phyloP scores from a whole-genome alignment of 805 yeast species.

The Wickerhamiella lipophila region DNA sequence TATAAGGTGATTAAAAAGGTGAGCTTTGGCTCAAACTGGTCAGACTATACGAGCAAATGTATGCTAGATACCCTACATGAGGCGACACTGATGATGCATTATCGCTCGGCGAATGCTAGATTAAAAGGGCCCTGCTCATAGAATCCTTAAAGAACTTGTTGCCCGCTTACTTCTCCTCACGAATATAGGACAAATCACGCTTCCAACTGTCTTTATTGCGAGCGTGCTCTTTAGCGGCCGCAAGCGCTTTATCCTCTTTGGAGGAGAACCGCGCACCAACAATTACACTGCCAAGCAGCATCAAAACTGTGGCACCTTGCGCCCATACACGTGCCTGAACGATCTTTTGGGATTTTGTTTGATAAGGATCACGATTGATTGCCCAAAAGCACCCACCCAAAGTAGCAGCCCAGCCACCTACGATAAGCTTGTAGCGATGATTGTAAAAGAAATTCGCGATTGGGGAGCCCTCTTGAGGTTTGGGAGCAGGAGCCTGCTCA shows the following conservation, averaged over 20 bases:
- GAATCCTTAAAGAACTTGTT: neutral
- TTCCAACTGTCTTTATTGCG: conserved; percentile 2
- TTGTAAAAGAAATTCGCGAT: conserved; percentile 7
- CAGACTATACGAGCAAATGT: too few relatives aligned
- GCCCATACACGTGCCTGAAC: conserved; percentile 91
- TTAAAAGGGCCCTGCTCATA: too few relatives aligned
- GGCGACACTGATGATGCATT: too few relatives aligned
- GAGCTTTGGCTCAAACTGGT: too few relatives aligned
- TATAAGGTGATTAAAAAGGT: too few relatives aligned
- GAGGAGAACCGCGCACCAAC: conserved; percentile 15
- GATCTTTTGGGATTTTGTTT: conserved; percentile 67
- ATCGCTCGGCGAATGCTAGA: too few relatives aligned
- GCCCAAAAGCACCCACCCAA: conserved; percentile 67
- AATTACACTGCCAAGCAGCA: conserved; percentile 40
- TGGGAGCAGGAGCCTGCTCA: neutral
- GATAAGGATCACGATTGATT: conserved; percentile 60
- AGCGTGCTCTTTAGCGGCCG: neutral
- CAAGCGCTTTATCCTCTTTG: neutral
- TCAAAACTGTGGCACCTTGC: conserved; percentile 64
- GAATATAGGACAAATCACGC: conserved; percentile 7
- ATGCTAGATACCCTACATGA: too few relatives aligned
- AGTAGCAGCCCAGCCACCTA: conserved; percentile 70
- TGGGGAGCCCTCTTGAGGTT: neutral
- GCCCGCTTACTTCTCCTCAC: conserved; percentile 4
- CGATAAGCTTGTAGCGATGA: conserved; percentile 36